Base-by-base conservation (phyloP, 257 asterid species). In the Pogostemon cablin region DNA sequence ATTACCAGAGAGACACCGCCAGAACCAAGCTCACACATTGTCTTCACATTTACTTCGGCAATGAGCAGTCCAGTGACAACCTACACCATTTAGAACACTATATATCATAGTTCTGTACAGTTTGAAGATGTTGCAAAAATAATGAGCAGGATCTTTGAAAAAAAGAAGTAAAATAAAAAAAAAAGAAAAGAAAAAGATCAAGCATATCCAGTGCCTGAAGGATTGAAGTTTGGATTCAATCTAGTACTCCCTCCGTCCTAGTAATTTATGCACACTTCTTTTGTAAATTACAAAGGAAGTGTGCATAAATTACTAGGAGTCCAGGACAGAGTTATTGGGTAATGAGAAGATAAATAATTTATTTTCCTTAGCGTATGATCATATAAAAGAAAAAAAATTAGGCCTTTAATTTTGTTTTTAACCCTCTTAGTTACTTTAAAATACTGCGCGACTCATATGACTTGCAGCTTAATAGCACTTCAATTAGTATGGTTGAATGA, bases 31-130 rank as follows among this genome's bases (percentile, higher is more conserved):
- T 88, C 97, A 72, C 90, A 85, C 98, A 93, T 93, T 35, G 97
- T 93, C 78, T 88, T 93, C 79, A 93, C 98, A 79, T 93, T 93
- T 72, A 93, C 97, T 90, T 93, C 98, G 10, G 98, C 98, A 80
- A 93, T 59, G 68, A 93, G 97, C 80, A 93, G 88, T 69, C 98
- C 98, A 75, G 93, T 88, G 56, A 76, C 77, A 37, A 90, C 95
- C 97, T 93, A 79, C 78, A 81, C 60, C 77, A 79, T 60, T 75
- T 66, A 60, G 32, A 64, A 62, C 46, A 71, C 35, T 35, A 20
- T 68, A 7, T 49, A 53, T 62, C 65, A 62, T 52, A 34, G 46
- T 59, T 69, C 41, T 32, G 44, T 46, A 53, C 37, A 2, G 60
- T 53, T 70, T 40, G 57, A 15, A 58, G 71, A 39, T 63, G 59